Evolutionary conservation across 495 filamentous ascomycete genomes (phyloP), one percentile per base, ranked within the genome.

Genomic region (Talaromyces thailandensis): DNA sequence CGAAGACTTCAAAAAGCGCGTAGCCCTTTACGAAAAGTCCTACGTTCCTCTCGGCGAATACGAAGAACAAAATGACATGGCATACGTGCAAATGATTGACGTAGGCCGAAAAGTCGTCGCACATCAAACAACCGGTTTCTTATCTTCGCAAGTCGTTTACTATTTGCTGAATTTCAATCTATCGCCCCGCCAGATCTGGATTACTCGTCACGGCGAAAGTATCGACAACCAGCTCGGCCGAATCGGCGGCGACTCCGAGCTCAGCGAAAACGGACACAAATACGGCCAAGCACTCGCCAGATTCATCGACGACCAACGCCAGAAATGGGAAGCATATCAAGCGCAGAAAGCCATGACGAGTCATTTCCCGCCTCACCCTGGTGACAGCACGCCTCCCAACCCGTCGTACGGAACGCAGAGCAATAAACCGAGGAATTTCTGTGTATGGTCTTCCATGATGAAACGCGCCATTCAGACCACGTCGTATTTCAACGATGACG

Each of bases 381-480:
- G 94, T 62, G 93, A 97, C 70, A 88, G 87, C 65, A 98, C 94
- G 18, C 94, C 94, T 1, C 94, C 94, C 7, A 97, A 97, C 69
- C 94, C 94, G 0, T 88, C 95, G 63, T 88, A 91, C 68, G 73
- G 78, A 6, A 75, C 78, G 1, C 66, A 63, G 6, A 69, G 71
- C 40, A 78, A 81, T 50, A 70, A 71, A 16, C 83, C 87, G 25
- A 96, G 95, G 76, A 94, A 93, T 68, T 97, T 96, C 71, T 98
- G 94, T 72, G 90, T 98, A 25, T 98, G 94, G 94, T 96, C 93
- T 11, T 94, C 90, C 11, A 98, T 97, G 93, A 84, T 98, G 66
- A 87, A 89, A 67, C 87, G 94, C 53, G 89, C 88, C 57, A 82
- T 93, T 55, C 82, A 95, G 67, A 93, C 92, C 1, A 91, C 89